Percentiles rank a stretch among this genome's conserved stretches.
phyloP scores from a whole-genome alignment of 768 basidiomycete species.

The Boletus subcaerulescens region DNA sequence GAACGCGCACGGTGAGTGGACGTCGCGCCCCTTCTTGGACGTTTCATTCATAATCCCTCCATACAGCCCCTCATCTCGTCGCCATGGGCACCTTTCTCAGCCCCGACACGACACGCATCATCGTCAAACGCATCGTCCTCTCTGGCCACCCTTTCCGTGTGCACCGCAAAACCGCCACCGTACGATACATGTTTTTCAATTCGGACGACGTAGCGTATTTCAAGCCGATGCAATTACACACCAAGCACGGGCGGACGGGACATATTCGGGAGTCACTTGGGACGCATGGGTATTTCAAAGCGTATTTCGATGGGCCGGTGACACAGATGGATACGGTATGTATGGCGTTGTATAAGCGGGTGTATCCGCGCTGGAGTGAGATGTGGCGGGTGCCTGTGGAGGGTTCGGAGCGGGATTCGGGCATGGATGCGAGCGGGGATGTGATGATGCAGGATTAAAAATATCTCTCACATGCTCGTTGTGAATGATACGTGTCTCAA shows the following conservation, averaged over 20 bases:
- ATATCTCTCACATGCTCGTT: background rate
- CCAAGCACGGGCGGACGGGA: slow-evolving; percentile 85
- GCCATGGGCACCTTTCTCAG: slow-evolving; percentile 86
- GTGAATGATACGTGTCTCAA: no score
- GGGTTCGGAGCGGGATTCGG: background rate
- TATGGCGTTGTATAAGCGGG: slow-evolving; percentile 92
- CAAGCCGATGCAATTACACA: slow-evolving; percentile 89
- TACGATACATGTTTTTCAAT: slow-evolving; percentile 99
- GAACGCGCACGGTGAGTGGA: slow-evolving; percentile 50
- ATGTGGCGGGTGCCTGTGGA: slow-evolving; percentile 39
- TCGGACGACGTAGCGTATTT: slow-evolving; percentile 90
- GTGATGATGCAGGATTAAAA: slow-evolving; percentile 26
- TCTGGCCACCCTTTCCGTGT: slow-evolving; percentile 97
- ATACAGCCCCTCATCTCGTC: slow-evolving; percentile 73
- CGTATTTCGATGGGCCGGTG: slow-evolving; percentile 89
- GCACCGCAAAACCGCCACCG: slow-evolving; percentile 94
- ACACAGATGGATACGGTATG: slow-evolving; percentile 97
- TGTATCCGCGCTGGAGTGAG: slow-evolving; percentile 84
- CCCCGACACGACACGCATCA: slow-evolving; percentile 86
- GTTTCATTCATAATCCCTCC: background rate
- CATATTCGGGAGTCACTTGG: slow-evolving; percentile 92
- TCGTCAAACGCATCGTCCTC: slow-evolving; percentile 91
- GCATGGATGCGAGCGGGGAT: slow-evolving; percentile 12
- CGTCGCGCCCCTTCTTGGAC: background rate
- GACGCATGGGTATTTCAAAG: slow-evolving; percentile 98